Percentiles rank a stretch among this genome's conserved stretches.
Evolutionary conservation across 257 asterid species (phyloP).

Genomic region (Capsicum baccatum): DNA sequence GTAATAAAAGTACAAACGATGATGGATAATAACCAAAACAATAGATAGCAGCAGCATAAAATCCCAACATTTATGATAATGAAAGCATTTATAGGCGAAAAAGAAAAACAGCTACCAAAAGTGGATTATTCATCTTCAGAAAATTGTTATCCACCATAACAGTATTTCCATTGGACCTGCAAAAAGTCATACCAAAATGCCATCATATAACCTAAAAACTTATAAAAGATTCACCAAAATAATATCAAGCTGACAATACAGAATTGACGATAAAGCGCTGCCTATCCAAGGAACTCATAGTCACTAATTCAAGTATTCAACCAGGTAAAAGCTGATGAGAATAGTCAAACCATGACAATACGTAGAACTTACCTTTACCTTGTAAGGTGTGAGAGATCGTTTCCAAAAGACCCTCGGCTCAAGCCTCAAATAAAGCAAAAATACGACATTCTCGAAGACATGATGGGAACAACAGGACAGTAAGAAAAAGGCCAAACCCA

Average conservation of each 20-base stretch:
- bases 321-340: neutral
- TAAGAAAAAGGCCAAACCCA: too few species aligned
- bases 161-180: conserved; percentile 81
- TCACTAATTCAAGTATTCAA: neutral
- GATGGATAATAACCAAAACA: too few species aligned
- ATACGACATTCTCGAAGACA: too few species aligned
- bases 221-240: neutral
- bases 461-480: too few species aligned
- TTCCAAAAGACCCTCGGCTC: too few species aligned
- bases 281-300: neutral
- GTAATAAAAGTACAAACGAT: too few species aligned
- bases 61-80: neutral
- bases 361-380: too few species aligned
- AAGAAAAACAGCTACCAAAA: conserved; percentile 47
- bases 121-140: conserved; percentile 80
- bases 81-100: neutral
- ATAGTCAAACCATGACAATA: neutral
- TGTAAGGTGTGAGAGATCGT: too few species aligned
- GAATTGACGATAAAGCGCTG: neutral
- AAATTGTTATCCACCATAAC: conserved; percentile 83
- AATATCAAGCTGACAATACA: neutral
- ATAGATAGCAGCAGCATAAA: neutral
- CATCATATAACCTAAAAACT: neutral
- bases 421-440: too few species aligned
- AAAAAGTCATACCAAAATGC: conserved; percentile 31